These are phyloP conservation scores for Pythium rishiriense DNA, from an alignment of 352 stramenopile genomes.

Conservation along the genomic window DNA sequence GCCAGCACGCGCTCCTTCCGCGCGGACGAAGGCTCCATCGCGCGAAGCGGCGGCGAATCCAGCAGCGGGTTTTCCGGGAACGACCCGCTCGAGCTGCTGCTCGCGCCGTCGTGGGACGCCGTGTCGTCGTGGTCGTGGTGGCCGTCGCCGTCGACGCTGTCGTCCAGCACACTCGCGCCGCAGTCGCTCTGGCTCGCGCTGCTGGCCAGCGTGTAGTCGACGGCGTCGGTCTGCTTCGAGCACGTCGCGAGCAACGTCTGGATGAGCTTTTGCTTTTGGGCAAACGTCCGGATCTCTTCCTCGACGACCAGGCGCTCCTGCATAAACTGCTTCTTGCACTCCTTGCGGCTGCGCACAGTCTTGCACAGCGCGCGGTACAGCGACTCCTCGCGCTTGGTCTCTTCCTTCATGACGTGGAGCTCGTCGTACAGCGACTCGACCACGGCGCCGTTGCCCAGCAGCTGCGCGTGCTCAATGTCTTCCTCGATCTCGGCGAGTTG, in stretches of 20 bases:
- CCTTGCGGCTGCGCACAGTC: slow-evolving; percentile 40
- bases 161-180: slow-evolving; percentile 19
- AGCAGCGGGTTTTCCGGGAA: slow-evolving; percentile 18
- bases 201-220: slow-evolving; percentile 36
- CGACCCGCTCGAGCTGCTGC: slow-evolving; percentile 15
- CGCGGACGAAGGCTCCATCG: not conserved
- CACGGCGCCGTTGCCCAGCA: slow-evolving; percentile 51
- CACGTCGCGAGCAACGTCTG: slow-evolving; percentile 53
- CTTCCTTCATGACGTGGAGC: slow-evolving; percentile 46
- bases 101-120: not conserved
- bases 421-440: slow-evolving; percentile 50
- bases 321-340: slow-evolving; percentile 37
- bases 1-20: slow-evolving; percentile 8
- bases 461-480: slow-evolving; percentile 51
- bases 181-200: slow-evolving; percentile 30
- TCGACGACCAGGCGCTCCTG: slow-evolving; percentile 39
- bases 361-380: slow-evolving; percentile 51
- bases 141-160: slow-evolving; percentile 6
- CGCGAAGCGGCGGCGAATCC: slow-evolving; percentile 5
- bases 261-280: slow-evolving; percentile 62
- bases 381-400: slow-evolving; percentile 44
- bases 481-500: slow-evolving; percentile 55
- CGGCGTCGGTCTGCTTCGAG: slow-evolving; percentile 31
- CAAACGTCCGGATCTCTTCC: slow-evolving; percentile 46
- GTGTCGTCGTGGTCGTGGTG: not conserved